A percentile compares a stretch with the other conserved stretches of the same genome.
These are phyloP conservation scores for Candida khao-thaluensis DNA, from an alignment of 805 yeast genomes.

Conservation along the genomic window DNA sequence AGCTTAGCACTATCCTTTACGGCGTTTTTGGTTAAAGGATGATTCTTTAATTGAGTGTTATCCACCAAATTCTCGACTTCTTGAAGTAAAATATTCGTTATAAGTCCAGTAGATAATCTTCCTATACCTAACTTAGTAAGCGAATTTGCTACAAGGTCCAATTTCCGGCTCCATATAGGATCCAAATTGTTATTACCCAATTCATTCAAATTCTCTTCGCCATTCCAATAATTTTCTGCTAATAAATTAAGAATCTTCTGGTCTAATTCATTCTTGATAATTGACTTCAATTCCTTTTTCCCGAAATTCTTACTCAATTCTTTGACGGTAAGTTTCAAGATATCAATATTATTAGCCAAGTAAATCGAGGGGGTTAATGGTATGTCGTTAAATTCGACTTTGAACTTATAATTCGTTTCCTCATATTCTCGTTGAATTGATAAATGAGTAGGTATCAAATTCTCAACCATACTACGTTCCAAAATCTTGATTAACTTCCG, in stretches of 20 bases:
- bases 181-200: constrained; percentile 58
- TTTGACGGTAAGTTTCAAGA: constrained; percentile 80
- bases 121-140: constrained; percentile 94
- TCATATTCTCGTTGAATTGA: constrained; percentile 89
- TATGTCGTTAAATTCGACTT: constrained; percentile 95
- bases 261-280: constrained; percentile 81
- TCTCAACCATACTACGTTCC: constrained; percentile 87
- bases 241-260: constrained; percentile 83
- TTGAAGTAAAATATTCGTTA: constrained; percentile 74
- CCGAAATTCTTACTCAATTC: constrained; percentile 83
- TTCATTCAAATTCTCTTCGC: constrained; percentile 41
- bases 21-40: constrained; percentile 80
- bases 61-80: constrained; percentile 76
- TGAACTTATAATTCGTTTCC: constrained; percentile 87
- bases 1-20: constrained; percentile 82
- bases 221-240: constrained; percentile 88
- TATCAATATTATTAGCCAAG: constrained; percentile 86
- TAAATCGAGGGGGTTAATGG: constrained; percentile 92
- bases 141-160: constrained; percentile 80
- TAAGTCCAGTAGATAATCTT: constrained; percentile 76
- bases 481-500: constrained; percentile 80
- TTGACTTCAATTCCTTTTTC: constrained; percentile 73
- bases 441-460: constrained; percentile 81
- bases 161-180: constrained; percentile 74
- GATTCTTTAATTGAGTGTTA: constrained; percentile 73